Percentiles rank a stretch among this genome's conserved stretches.
Conservation (phyloP, 345 rosid genomes). For the Cardamine occulta region DNA sequence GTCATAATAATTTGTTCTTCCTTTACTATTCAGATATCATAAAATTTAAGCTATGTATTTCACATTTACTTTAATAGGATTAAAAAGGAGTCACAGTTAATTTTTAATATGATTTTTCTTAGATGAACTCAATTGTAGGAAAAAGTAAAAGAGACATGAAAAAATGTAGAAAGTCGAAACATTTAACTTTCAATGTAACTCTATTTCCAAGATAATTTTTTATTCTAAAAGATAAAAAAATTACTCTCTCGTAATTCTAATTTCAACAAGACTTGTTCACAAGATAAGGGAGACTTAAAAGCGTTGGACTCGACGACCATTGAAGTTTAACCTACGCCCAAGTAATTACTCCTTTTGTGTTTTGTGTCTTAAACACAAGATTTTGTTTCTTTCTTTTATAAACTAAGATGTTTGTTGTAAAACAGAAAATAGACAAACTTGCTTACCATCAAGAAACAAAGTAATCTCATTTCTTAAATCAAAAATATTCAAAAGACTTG, state of each 20-base stretch:
- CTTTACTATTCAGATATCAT: slow-evolving; percentile 34
- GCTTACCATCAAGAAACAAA: slow-evolving; percentile 6
- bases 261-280: background rate
- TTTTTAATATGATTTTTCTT: no score
- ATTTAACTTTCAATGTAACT: no score
- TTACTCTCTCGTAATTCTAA: no score
- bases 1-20: slow-evolving; percentile 16
- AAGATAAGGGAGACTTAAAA: slow-evolving; percentile 43
- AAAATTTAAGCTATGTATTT: slow-evolving; percentile 8
- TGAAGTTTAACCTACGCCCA: slow-evolving; percentile 37
- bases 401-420: background rate
- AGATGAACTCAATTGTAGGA: no score
- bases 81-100: no score
- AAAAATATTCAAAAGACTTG: background rate
- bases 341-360: slow-evolving; percentile 26
- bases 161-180: no score
- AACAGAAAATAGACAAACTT: background rate
- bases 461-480: background rate
- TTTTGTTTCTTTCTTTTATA: background rate
- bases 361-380: slow-evolving; percentile 24
- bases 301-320: slow-evolving; percentile 28
- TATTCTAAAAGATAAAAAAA: no score
- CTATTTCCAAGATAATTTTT: no score
- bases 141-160: no score
- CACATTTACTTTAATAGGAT: background rate